These are phyloP conservation scores for Aspergillus sp. DNA, from an alignment of 2,329 filamentous ascomycete genomes.

Conservation along the genomic window DNA sequence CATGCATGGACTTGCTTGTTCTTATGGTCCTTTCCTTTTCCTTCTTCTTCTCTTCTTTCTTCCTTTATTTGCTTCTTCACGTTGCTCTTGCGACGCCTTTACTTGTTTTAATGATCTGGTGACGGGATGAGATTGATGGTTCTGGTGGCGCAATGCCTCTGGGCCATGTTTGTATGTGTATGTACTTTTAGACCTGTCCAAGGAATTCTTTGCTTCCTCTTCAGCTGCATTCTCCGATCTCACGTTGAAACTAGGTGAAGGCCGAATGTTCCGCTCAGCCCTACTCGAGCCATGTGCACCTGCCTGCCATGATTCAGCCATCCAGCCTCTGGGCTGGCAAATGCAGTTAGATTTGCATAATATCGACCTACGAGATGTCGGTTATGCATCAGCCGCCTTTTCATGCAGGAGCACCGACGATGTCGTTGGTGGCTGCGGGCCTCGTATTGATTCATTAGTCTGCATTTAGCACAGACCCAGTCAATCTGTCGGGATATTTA, in stretches of 20 bases:
- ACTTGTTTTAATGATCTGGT: background rate
- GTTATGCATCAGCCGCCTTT: background rate
- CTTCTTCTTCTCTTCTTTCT: conserved; percentile 1
- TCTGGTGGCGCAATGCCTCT: background rate
- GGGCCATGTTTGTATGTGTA: conserved; percentile 7
- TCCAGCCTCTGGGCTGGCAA: too few relatives aligned
- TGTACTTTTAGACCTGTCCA: background rate
- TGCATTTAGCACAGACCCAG: background rate
- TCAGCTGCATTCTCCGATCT: too few relatives aligned
- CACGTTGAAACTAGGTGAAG: too few relatives aligned
- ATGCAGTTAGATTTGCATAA: too few relatives aligned
- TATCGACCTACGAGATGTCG: too few relatives aligned
- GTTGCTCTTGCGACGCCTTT: background rate
- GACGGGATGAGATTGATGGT: background rate
- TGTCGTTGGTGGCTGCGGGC: too few relatives aligned
- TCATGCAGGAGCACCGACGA: background rate
- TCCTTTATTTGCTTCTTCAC: background rate
- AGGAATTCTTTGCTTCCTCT: too few relatives aligned
- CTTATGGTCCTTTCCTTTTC: conserved; percentile 2
- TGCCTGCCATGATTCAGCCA: too few relatives aligned
- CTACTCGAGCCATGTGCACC: too few relatives aligned
- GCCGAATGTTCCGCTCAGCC: too few relatives aligned
- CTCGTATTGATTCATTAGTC: background rate
- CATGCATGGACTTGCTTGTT: conserved; percentile 12
- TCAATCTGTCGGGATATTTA: too few relatives aligned